These are phyloP conservation scores for Cytidiella melzeri DNA, from an alignment of 768 basidiomycete species.

Conservation along the genomic window DNA sequence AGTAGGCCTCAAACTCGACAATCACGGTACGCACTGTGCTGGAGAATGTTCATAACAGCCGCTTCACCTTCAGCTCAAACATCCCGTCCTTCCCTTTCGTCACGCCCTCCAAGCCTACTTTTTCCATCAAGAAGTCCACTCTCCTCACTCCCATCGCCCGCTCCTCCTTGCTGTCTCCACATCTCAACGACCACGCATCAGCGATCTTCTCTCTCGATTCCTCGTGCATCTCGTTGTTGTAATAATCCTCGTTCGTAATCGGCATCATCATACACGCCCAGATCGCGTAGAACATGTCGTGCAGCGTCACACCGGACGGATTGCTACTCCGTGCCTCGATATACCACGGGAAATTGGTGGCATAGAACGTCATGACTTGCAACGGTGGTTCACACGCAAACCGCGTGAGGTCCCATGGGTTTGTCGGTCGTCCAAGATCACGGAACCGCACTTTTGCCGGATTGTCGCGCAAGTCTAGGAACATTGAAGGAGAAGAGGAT, in stretches of 20 bases:
- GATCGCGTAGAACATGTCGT: slow-evolving; percentile 47
- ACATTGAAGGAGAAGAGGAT: slow-evolving; percentile 30
- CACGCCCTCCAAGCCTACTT: slow-evolving; percentile 48
- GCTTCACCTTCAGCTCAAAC: slow-evolving; percentile 59
- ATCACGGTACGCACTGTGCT: not conserved
- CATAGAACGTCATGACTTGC: slow-evolving; percentile 47
- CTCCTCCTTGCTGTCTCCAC: slow-evolving; percentile 27
- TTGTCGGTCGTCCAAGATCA: slow-evolving; percentile 36
- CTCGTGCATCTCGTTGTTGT: slow-evolving; percentile 48
- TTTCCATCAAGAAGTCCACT: slow-evolving; percentile 56
- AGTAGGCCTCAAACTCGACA: not conserved
- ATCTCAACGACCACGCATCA: slow-evolving; percentile 40
- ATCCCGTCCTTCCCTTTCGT: slow-evolving; percentile 47
- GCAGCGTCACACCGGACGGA: slow-evolving; percentile 51
- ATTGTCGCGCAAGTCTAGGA: slow-evolving; percentile 44
- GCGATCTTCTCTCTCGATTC: slow-evolving; percentile 39
- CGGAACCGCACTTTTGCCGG: slow-evolving; percentile 38
- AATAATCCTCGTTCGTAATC: slow-evolving; percentile 50
- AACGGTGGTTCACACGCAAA: slow-evolving; percentile 48
- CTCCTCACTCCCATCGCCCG: slow-evolving; percentile 41
- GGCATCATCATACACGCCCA: slow-evolving; percentile 35
- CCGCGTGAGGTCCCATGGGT: slow-evolving; percentile 46
- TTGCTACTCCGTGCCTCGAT: slow-evolving; percentile 44
- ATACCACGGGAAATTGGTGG: slow-evolving; percentile 59
- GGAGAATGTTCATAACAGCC: not conserved